Evolutionary conservation across 108 stramenopile species (phyloP).

Genomic region (Chaetoceros tenuissimus): DNA sequence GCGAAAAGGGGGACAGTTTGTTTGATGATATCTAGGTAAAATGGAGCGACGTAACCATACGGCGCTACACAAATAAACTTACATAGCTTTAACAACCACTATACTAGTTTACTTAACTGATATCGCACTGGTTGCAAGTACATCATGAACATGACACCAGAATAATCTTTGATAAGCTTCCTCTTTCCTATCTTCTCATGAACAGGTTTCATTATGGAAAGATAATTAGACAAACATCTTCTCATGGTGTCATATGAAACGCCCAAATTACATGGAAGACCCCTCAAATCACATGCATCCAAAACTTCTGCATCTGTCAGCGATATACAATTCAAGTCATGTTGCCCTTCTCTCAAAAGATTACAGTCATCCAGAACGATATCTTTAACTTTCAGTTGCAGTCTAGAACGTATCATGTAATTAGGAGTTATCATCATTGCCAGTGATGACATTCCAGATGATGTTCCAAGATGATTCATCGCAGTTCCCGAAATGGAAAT

Average conservation of each 20-base stretch:
- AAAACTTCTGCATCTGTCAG: slow-evolving; percentile 14
- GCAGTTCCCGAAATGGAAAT: neutral
- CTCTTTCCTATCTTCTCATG: neutral
- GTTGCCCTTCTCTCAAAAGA: slow-evolving; percentile 9
- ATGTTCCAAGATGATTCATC: neutral
- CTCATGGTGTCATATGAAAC: neutral
- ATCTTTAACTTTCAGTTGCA: neutral
- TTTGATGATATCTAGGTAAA: too few relatives aligned
- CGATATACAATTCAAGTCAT: neutral
- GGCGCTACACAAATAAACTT: too few relatives aligned
- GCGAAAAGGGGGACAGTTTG: too few relatives aligned
- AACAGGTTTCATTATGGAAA: neutral
- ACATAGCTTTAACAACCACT: too few relatives aligned
- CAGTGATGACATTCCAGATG: neutral
- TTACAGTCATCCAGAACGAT: slow-evolving; percentile 9
- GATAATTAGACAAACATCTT: neutral
- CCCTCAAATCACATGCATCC: slow-evolving; percentile 20
- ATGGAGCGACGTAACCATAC: too few relatives aligned
- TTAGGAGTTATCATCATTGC: neutral
- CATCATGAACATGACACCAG: neutral
- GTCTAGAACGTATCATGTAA: neutral
- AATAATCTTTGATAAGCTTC: neutral
- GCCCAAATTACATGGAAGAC: slow-evolving; percentile 7
- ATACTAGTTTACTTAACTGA: neutral
- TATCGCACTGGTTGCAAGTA: neutral